Conservation (phyloP, 805 yeast species). For the Jamesozyma spencerorum region DNA sequence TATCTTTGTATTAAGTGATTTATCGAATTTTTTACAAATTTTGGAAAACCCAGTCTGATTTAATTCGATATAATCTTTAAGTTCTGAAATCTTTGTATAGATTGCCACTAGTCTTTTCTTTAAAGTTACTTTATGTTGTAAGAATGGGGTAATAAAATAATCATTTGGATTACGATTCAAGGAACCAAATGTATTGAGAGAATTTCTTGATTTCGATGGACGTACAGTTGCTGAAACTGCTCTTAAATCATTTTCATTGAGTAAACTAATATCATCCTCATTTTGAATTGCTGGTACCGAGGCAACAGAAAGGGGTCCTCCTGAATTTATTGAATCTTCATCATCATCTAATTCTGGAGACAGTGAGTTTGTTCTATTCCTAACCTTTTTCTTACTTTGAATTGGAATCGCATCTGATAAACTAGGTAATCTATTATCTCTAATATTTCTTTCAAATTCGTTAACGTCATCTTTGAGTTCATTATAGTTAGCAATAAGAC, state of each 20-base stretch:
- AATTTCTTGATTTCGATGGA: slow-evolving; percentile 1
- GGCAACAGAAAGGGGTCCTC: slow-evolving; percentile 1
- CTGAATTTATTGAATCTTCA: slow-evolving; percentile 2
- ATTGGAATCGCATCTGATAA: slow-evolving; percentile 13
- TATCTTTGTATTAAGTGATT: slow-evolving; percentile 55
- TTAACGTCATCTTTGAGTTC: slow-evolving; percentile 52
- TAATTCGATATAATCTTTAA: slow-evolving; percentile 73
- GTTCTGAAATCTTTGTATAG: slow-evolving; percentile 70
- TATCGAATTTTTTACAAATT: slow-evolving; percentile 87
- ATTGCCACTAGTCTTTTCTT: slow-evolving; percentile 56
- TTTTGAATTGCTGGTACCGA: slow-evolving; percentile 3
- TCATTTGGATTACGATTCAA: neutral
- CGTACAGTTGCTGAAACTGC: neutral
- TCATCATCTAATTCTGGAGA: neutral
- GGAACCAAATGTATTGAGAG: slow-evolving; percentile 2
- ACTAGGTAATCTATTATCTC: slow-evolving; percentile 13
- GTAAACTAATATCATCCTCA: slow-evolving; percentile 1
- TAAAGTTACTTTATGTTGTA: slow-evolving; percentile 42
- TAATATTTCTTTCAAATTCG: slow-evolving; percentile 40
- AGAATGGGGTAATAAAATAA: slow-evolving; percentile 6
- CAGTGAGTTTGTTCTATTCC: neutral
- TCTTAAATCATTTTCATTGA: slow-evolving; percentile 1
- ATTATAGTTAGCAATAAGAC: slow-evolving; percentile 34
- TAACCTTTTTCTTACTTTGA: neutral
- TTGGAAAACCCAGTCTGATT: slow-evolving; percentile 85